Evolutionary conservation across 1,284 basidiomycete genomes (phyloP).

Genomic region (Ustilago nuda): DNA sequence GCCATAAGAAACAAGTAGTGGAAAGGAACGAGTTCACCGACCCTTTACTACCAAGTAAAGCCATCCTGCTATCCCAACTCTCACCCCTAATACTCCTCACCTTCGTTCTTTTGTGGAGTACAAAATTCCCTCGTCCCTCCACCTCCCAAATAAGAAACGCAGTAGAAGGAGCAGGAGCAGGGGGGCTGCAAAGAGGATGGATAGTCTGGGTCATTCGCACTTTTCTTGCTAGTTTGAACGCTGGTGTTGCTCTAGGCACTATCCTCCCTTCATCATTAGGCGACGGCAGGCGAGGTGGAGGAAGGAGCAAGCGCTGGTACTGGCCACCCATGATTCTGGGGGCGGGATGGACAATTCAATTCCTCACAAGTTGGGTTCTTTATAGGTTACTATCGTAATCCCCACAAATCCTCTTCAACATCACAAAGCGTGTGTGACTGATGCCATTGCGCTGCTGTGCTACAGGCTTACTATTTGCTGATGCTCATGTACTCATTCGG

Average conservation of each 20-base stretch:
- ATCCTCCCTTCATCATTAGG: conserved; percentile 7
- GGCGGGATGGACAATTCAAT: conserved; percentile 76
- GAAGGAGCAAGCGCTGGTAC: conserved; percentile 9
- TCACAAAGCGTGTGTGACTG: not conserved
- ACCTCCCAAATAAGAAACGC: not conserved
- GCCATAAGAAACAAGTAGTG: not conserved
- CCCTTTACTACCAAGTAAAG: conserved; percentile 76
- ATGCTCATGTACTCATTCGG: conserved; percentile 70
- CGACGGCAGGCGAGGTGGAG: not conserved
- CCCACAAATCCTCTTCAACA: not conserved
- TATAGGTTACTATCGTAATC: conserved; percentile 1
- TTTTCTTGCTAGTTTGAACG: conserved; percentile 63
- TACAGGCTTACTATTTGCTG: no score
- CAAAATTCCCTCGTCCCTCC: conserved; percentile 36
- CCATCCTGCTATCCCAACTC: conserved; percentile 85
- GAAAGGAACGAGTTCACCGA: not conserved
- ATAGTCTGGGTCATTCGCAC: conserved; percentile 69
- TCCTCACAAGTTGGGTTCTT: conserved; percentile 9
- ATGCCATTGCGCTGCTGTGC: not conserved
- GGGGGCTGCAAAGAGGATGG: not conserved
- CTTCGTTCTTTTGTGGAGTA: conserved; percentile 84
- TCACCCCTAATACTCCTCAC: conserved; percentile 86
- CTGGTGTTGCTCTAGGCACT: conserved; percentile 30
- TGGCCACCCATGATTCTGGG: conserved; percentile 78
- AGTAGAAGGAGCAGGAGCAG: not conserved